Conservation (phyloP, 208 protist genomes). For the Wallacemonas sp. region DNA sequence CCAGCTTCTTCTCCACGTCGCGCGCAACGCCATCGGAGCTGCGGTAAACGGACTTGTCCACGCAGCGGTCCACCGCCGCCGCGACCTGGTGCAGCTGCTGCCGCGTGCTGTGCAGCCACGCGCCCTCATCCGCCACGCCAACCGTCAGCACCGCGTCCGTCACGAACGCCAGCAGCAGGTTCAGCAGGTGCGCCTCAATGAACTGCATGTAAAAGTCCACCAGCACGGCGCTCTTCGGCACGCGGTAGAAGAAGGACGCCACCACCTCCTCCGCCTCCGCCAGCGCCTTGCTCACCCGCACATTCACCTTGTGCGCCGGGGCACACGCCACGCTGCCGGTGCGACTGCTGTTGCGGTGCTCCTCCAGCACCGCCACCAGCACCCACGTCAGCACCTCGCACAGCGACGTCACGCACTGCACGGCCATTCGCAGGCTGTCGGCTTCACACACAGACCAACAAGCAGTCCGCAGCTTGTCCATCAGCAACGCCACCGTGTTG, state of each 20-base stretch:
- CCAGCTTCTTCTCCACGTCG: constrained; percentile 8
- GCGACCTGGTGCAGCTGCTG: constrained; percentile 12
- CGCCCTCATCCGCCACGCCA: constrained; percentile 7
- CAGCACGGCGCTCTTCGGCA: neutral
- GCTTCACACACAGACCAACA: constrained; percentile 1
- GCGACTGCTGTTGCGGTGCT: constrained; percentile 3
- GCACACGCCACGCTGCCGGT: constrained; percentile 2
- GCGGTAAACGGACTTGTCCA: constrained; percentile 7
- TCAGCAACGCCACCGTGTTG: constrained; percentile 8
- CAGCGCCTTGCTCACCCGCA: constrained; percentile 2
- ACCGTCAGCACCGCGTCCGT: constrained; percentile 11
- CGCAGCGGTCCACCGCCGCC: constrained; percentile 2
- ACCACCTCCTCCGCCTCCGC: constrained; percentile 11
- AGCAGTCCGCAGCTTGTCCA: neutral
- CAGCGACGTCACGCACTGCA: constrained; percentile 13
- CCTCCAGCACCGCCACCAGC: constrained; percentile 18
- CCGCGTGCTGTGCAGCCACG: constrained; percentile 13
- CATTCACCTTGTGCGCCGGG: constrained; percentile 13
- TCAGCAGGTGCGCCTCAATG: constrained; percentile 9
- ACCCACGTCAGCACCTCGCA: constrained; percentile 21
- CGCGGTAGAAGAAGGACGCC: constrained; percentile 8
- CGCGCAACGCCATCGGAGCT: neutral
- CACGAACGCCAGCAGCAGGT: constrained; percentile 15
- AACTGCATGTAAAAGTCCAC: constrained; percentile 14
- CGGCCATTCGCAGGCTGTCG: neutral